Base-by-base conservation (phyloP, 2,329 filamentous ascomycete species). In the Tolypocladium album region DNA sequence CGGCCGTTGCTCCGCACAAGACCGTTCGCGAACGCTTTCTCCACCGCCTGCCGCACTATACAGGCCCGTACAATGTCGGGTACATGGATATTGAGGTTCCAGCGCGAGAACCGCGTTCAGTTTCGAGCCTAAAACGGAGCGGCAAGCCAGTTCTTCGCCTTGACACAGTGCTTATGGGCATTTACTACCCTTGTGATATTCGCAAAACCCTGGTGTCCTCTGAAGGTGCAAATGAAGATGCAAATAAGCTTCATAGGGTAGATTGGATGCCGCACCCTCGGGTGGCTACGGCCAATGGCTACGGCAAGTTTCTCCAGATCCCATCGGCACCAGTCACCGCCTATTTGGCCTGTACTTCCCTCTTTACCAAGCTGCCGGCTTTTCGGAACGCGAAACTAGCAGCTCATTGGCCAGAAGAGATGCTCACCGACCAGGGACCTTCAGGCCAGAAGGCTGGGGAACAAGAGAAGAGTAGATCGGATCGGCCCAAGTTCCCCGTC, bases 1-100 rank as follows among this genome's bases (percentile, higher is more conserved):
- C 68, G 5, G 67, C 69, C 4, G 63, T 69, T 6, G 65, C 62
- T 15, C 72, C 71, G 22, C 65, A 64, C 20, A 71, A 69, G 52
- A 68, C 70, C 9, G 58, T 74, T 50, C 69, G 72, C 55, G 76
- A 78, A 59, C 66, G 66, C n/a, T 65, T 77, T 56, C 69, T 77
- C 43, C 74, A 78, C 66, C 66, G 71, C 4, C 82, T 89, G 57
- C 86, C 87, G 4, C 68, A 77, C 17, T 87, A 88, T 67, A 79
- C 81, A 1, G 87, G 87, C 0, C 84, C 84, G 0, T 88, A 88
- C 70, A 80, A 80, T 63, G 87, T 90, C 47, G 87, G 87, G 34
- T 88, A 84, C 15, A 78, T 88, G 69, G 86, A 89, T 65, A 76
- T 87, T 60, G 86, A 89, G 69, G 78, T 88, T 36, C 84, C 86